Evolutionary conservation across 768 basidiomycete species (phyloP).

Genomic region (Pisolithus microcarpus): DNA sequence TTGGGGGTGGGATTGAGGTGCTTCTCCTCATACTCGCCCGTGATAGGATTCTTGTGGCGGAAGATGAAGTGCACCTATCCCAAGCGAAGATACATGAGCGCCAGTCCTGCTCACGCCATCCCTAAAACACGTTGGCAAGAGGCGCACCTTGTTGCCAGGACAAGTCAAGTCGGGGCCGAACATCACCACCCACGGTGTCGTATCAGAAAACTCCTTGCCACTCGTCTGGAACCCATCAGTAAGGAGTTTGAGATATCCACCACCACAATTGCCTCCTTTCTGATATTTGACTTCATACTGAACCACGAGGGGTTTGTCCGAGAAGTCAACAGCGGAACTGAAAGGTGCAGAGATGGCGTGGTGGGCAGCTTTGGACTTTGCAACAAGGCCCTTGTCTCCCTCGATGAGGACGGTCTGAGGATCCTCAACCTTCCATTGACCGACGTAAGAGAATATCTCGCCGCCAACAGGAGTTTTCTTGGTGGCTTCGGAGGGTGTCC

Average conservation of each 20-base stretch:
- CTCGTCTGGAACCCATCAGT: constrained; percentile 91
- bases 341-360: constrained; percentile 98
- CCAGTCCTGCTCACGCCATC: background rate
- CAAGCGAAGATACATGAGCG: background rate
- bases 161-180: constrained; percentile 95
- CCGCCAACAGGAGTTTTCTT: constrained; percentile 95
- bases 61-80: constrained; percentile 95
- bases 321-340: constrained; percentile 67
- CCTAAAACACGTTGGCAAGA: no score
- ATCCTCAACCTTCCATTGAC: constrained; percentile 94
- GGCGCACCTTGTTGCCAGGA: constrained; percentile 76
- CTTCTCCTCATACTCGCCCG: constrained; percentile 94
- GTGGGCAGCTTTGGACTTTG: constrained; percentile 95
- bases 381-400: constrained; percentile 89
- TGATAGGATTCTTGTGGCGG: constrained; percentile 92
- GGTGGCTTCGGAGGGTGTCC: constrained; percentile 95
- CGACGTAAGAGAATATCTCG: constrained; percentile 96
- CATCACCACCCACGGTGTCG: constrained; percentile 94
- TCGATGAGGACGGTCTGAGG: constrained; percentile 66
- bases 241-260: constrained; percentile 96
- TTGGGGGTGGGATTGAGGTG: constrained; percentile 78
- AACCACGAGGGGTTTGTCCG: constrained; percentile 80
- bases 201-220: constrained; percentile 89
- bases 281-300: constrained; percentile 99
- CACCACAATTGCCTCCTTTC: constrained; percentile 98